These are phyloP conservation scores for Irpex sp. DNA, from an alignment of 1,284 basidiomycete genomes.

Conservation along the genomic window DNA sequence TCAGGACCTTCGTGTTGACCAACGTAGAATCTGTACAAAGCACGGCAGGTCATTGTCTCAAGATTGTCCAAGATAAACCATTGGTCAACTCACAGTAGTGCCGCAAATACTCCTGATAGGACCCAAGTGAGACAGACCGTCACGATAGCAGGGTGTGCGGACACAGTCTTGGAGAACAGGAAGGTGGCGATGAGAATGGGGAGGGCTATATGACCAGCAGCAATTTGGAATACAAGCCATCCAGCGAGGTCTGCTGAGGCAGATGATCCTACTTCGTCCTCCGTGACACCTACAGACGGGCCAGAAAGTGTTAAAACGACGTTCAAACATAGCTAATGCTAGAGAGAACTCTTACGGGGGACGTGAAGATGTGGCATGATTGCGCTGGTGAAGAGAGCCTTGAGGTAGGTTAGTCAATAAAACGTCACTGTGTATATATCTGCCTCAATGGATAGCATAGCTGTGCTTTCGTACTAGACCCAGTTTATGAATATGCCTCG, in stretches of 20 bases:
- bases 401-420: neutral
- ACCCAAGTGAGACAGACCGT: conserved; percentile 53
- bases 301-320: neutral
- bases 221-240: conserved; percentile 45
- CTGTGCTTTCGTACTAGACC: neutral
- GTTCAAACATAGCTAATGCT: neutral
- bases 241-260: conserved; percentile 21
- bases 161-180: conserved; percentile 36
- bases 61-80: neutral
- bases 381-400: neutral
- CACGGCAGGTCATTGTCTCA: neutral
- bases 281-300: conserved; percentile 14
- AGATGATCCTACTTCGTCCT: conserved; percentile 15
- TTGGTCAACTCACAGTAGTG: conserved; percentile 33
- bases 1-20: conserved; percentile 36
- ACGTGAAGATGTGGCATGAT: neutral
- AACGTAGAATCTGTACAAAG: conserved; percentile 25
- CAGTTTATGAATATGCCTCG: conserved; percentile 1
- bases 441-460: neutral
- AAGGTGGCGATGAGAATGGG: conserved; percentile 47
- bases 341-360: neutral
- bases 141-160: conserved; percentile 44
- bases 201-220: conserved; percentile 45
- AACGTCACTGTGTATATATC: neutral
- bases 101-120: conserved; percentile 28